Evolutionary conservation across 768 basidiomycete genomes (phyloP), one percentile per base, ranked within the genome.

Genomic region (Lyophyllum decastes): DNA sequence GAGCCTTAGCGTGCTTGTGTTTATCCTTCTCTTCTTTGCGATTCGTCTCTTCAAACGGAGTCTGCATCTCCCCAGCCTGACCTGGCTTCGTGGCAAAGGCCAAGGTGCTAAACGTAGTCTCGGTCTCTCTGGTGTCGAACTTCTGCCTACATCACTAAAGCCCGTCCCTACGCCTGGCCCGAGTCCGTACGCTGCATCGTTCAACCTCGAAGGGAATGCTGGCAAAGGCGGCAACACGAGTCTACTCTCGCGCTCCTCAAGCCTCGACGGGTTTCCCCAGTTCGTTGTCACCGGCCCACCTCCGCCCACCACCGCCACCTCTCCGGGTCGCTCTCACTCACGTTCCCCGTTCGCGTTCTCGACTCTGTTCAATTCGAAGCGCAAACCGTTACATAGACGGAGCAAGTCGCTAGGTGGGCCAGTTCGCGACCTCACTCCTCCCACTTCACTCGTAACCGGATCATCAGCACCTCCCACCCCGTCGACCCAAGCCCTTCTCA

Each of bases 11-110:
- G 55, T 66, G 11, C 46, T 64, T 25, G 56, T 52, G 6, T 16
- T 62, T 10, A 57, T 66, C 26, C 52, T 59, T 24, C 40, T 60
- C 16, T 62, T 64, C 47, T 62, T 64, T 14, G 35, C 60, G 21
- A 25, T 59, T 6, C 65, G 63, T 40, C 49, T 57, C 16, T 49
- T 62, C 46, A 61, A 53, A 38, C 65, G 61, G 21, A 54, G 54
- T 35, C 24, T 64, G 25, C 58, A 59, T 49, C 47, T 64, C 3
- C 59, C 61, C 21, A 61, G 54, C 47, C 52, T 62, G 24, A 50
- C 41, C 7, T 66, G 65, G 63, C 57, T 66, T 17, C 65, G 65
- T 41, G 65, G 61, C 4, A 66, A 66, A 49, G 61, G 63, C 14
- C 51, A 55, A 59, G 59, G 65, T 24, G 26, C 59, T 22, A 64